These are phyloP conservation scores for Pseudevernia furfuracea DNA, from an alignment of 495 filamentous ascomycete species.

Conservation along the genomic window DNA sequence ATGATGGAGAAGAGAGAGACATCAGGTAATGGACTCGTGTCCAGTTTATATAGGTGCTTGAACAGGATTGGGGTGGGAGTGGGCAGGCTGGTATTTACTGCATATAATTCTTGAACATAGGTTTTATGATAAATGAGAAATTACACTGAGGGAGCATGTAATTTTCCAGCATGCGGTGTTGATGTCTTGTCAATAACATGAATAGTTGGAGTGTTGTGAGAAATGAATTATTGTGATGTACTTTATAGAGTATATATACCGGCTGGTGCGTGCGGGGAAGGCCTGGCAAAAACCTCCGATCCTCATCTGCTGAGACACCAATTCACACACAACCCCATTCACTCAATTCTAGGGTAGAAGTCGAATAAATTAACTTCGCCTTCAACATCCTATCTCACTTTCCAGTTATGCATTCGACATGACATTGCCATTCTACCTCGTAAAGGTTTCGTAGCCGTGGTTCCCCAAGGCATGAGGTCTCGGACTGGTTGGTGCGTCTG, in stretches of 20 bases:
- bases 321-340: neutral
- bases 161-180: neutral
- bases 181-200: neutral
- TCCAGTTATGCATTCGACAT: neutral
- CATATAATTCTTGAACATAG: slow-evolving; percentile 15
- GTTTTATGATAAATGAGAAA: neutral
- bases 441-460: neutral
- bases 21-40: slow-evolving; percentile 6
- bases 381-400: neutral
- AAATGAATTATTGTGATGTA: no score
- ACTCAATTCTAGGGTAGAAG: neutral
- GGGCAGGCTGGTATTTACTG: slow-evolving; percentile 18
- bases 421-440: neutral
- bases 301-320: neutral
- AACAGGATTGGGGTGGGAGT: slow-evolving; percentile 9
- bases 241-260: no score
- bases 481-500: slow-evolving; percentile 27
- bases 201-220: neutral
- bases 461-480: slow-evolving; percentile 19
- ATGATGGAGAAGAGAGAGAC: neutral
- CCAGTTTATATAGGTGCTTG: slow-evolving; percentile 7
- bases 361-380: no score
- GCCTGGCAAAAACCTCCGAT: no score
- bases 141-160: neutral
- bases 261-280: no score